phyloP scores from a whole-genome alignment of 1,284 basidiomycete genomes.

The Golubevia pallescens region DNA sequence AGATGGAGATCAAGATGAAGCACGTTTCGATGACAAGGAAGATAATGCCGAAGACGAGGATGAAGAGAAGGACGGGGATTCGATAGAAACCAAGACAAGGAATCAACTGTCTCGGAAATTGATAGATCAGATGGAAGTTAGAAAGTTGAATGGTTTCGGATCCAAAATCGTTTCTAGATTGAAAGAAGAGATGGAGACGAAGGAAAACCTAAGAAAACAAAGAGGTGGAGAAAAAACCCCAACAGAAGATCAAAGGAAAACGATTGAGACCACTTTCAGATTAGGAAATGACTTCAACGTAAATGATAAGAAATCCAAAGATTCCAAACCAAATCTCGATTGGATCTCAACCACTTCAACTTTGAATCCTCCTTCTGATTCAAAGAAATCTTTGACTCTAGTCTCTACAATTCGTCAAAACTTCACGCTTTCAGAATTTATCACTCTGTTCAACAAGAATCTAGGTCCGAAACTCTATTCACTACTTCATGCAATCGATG shows the following conservation, averaged over 20 bases:
- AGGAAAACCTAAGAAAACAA: not conserved
- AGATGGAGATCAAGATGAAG: not conserved
- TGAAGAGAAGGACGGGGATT: not conserved
- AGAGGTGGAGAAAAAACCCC: not conserved
- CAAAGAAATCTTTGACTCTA: conserved; percentile 15
- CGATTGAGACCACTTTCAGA: not conserved
- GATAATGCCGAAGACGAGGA: not conserved
- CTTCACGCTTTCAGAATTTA: conserved; percentile 22
- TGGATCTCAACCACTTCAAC: no score
- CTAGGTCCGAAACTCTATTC: conserved; percentile 31
- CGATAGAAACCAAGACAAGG: not conserved
- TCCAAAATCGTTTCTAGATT: conserved; percentile 29
- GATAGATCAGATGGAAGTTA: no score
- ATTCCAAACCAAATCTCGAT: no score
- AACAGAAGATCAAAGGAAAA: not conserved
- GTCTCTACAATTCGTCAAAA: conserved; percentile 23
- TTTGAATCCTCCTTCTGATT: no score
- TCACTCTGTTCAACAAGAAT: conserved; percentile 26
- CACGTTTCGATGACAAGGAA: not conserved
- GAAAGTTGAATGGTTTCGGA: conserved; percentile 40
- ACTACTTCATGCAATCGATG: conserved; percentile 28
- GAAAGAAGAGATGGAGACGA: conserved; percentile 6
- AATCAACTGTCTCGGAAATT: not conserved
- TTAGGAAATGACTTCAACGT: no score
- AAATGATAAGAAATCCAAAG: no score